Conservation (phyloP, 208 protist genomes). For the Leishmania aethiopica region DNA sequence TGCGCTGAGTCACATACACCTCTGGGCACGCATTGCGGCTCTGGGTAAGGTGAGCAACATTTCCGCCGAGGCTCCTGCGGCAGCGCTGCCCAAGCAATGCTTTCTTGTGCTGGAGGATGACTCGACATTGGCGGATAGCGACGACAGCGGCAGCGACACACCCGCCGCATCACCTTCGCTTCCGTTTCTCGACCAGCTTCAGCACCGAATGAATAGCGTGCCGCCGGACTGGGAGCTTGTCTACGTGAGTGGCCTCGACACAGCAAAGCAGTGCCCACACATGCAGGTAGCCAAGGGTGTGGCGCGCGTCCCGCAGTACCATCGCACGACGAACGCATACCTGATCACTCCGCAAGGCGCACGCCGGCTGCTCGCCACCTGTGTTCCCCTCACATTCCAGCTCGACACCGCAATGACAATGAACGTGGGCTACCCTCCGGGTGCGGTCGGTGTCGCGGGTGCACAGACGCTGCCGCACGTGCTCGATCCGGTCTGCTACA, state of each 20-base stretch:
- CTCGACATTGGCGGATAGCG: conserved; percentile 2
- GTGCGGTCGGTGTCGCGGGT: not conserved
- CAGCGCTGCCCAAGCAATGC: not conserved
- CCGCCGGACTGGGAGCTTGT: conserved; percentile 80
- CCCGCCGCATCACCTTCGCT: not conserved
- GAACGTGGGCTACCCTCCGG: conserved; percentile 24
- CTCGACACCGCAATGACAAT: conserved; percentile 89
- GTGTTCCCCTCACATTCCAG: conserved; percentile 82
- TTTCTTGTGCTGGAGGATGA: conserved; percentile 10
- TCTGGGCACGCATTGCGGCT: conserved; percentile 75
- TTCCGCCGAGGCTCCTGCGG: not conserved
- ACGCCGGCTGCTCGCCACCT: conserved; percentile 48
- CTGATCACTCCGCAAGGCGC: conserved; percentile 68
- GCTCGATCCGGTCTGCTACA: conserved; percentile 66
- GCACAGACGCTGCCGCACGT: conserved; percentile 41
- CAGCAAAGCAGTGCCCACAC: conserved; percentile 43
- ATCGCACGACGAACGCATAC: conserved; percentile 88
- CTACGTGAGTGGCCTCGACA: conserved; percentile 88
- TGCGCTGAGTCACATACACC: conserved; percentile 70
- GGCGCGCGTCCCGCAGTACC: conserved; percentile 73
- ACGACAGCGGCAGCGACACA: not conserved
- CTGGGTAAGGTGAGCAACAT: conserved; percentile 8
- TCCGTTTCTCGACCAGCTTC: conserved; percentile 43
- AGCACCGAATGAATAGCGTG: conserved; percentile 30
- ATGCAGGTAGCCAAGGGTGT: conserved; percentile 42